Base-by-base conservation (phyloP, 2,329 filamentous ascomycete species). In the Calonectria hawksworthii region DNA sequence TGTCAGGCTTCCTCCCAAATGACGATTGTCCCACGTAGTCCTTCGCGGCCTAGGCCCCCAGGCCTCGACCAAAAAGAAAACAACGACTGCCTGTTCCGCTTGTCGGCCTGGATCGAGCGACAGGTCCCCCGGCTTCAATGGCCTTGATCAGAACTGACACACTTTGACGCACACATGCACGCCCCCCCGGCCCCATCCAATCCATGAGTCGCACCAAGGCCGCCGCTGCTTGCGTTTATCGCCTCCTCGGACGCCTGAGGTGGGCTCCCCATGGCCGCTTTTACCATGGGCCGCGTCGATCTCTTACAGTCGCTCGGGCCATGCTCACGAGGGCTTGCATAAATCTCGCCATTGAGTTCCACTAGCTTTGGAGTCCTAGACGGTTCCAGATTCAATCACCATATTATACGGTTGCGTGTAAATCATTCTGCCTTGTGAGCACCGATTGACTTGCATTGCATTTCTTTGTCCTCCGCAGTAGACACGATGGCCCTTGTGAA, bases 141-240 rank as follows among this genome's bases (percentile, higher is more conserved):
- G 41, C 26, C 61, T n/a, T 65, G 61, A 23, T 47, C 38, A 28
- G 26, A 65, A 65, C 61, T 50, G 41, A 65, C 61, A 65, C 61
- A 47, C 61, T 65, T 47, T 65, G 38, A 65, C 28, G 61, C 38
- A 50, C 61, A 32, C 61, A 65, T 50, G 41, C 61, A 65, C 61
- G 41, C 56, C 32, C 52, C 38, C 52, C 51, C 18, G 68, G 47
- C 32, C 69, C 68, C 52, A 61, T 68, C 64, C 69, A 68, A 72
- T 72, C 70, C 70, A 68, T 68, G 70, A 68, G 70, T 73, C 65
- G 70, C 64, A 72, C 51, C 52, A 36, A 64, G 41, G 36, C 67
- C 23, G 67, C 67, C 54, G 67, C 67, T 41, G 54, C 44, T 70
- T 70, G 68, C 68, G 68, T 70, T 51, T 54, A 70, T 70, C 56